phyloP scores from a whole-genome alignment of 2,329 filamentous ascomycete genomes.

The Verticillium zaregamsianum region DNA sequence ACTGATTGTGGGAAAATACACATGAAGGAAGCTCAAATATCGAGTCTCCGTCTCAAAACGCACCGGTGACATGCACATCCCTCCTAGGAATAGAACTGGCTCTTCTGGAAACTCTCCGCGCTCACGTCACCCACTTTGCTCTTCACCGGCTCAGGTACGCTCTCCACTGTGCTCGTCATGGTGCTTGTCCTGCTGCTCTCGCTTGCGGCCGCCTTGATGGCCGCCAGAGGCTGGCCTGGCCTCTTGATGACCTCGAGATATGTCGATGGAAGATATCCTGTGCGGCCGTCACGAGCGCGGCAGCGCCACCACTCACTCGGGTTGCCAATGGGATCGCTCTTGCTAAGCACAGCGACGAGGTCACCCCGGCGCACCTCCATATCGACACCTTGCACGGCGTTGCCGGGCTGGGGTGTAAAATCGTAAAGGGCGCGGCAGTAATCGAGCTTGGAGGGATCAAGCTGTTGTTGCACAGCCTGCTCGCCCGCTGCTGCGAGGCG shows the following conservation, averaged over 20 bases:
- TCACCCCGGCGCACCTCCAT: conserved; percentile 92
- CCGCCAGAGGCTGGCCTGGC: conserved; percentile 45
- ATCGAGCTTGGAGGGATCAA: conserved; percentile 89
- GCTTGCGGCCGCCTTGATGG: conserved; percentile 45
- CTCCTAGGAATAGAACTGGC: conserved; percentile 51
- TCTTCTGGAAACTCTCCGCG: conserved; percentile 53
- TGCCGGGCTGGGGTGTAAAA: conserved; percentile 74
- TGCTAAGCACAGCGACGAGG: conserved; percentile 87
- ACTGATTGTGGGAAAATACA: conserved; percentile 1
- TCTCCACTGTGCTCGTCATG: conserved; percentile 38
- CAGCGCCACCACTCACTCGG: conserved; percentile 98
- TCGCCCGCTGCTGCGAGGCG: conserved; percentile 40
- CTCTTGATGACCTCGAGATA: conserved; percentile 75
- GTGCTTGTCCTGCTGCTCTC: conserved; percentile 45
- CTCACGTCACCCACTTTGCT: conserved; percentile 50
- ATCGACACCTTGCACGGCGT: conserved; percentile 67
- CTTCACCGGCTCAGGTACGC: conserved; percentile 26
- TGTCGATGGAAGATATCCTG: conserved; percentile 87
- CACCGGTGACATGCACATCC: background rate
- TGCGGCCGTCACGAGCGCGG: conserved; percentile 79
- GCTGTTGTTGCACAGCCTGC: conserved; percentile 49
- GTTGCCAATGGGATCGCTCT: conserved; percentile 87
- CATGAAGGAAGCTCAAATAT: conserved; percentile 7
- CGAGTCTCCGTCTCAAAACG: conserved; percentile 1
- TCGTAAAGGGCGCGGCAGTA: conserved; percentile 96